These are phyloP conservation scores for Mycena albidolilacea DNA, from an alignment of 768 basidiomycete genomes.

Conservation along the genomic window DNA sequence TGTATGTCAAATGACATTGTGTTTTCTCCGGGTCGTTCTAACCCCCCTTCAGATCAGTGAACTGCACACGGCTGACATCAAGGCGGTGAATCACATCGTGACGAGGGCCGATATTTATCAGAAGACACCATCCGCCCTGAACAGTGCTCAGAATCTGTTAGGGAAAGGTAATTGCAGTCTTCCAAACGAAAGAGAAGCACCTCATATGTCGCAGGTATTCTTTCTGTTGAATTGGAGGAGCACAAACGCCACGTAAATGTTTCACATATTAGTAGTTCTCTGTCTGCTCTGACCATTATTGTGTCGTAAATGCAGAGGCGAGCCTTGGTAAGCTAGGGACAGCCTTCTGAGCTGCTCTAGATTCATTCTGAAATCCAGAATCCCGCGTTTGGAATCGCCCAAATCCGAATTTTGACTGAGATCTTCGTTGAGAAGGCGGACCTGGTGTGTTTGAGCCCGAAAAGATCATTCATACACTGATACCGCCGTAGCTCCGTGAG, in stretches of 20 bases:
- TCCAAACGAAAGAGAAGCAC: background rate
- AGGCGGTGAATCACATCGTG: slow-evolving; percentile 66
- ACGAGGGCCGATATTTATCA: slow-evolving; percentile 56
- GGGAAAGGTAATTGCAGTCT: slow-evolving; percentile 5
- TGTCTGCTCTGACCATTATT: background rate
- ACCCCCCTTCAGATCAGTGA: slow-evolving; percentile 45
- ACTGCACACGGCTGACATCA: slow-evolving; percentile 61
- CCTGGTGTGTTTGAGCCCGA: slow-evolving; percentile 41
- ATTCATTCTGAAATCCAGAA: slow-evolving; percentile 47
- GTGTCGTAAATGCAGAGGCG: slow-evolving; percentile 9
- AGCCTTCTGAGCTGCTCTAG: too few species aligned
- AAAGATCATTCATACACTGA: background rate
- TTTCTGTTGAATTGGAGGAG: slow-evolving; percentile 52
- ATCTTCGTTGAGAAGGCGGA: slow-evolving; percentile 55
- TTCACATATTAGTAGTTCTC: background rate
- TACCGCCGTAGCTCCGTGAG: slow-evolving; percentile 49
- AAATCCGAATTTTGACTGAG: slow-evolving; percentile 55
- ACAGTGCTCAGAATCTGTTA: background rate
- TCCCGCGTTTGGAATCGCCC: slow-evolving; percentile 60
- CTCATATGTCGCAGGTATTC: slow-evolving; percentile 36
- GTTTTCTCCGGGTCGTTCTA: background rate
- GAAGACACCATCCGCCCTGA: slow-evolving; percentile 42
- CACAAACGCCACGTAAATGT: slow-evolving; percentile 56
- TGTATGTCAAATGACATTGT: background rate
- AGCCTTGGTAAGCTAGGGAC: background rate